Evolutionary conservation across 441 rosid species (phyloP), one percentile per base, ranked within the genome.

Genomic region (Brassica hybrid): DNA sequence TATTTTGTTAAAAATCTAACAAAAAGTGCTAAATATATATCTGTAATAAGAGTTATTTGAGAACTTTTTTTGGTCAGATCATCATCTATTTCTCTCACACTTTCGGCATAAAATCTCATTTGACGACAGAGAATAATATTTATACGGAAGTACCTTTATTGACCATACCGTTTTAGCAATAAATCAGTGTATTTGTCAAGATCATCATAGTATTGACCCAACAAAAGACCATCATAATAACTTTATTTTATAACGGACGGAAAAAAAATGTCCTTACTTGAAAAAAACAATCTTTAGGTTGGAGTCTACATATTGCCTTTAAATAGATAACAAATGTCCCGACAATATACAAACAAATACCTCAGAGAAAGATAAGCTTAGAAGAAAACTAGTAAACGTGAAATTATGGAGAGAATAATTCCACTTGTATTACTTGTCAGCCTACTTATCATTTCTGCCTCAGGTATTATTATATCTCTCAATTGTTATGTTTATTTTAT

Each of bases 391-490:
- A n/a, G 12, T 52, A 60, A 14, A 50, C 36, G 9, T 64, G 34
- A 70, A 56, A 57, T 8, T 65, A 72, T 45, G 81, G 61, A 66
- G 73, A 72, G 41, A 18, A 45, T 12, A 25, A 34, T 50, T 27
- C 48, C 54, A 18, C 32, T 66, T 66, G 64, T 48, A 21, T 19
- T 34, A 13, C n/a, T 59, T 48, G 32, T 23, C 21, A 58, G 19
- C 67, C 48, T 72, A 13, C 54, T 77, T 14, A 13, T 72, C 45
- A 32, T 77, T 0, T 60, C 34, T 65, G 9, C 56, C 11, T 72
- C 76, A 66, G 81, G 81, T 77, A 30, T 38, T 8, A 16, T 16
- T 48, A 7, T 27, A 30, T 34, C 59, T 64, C 19, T 64, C 21
- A 63, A 10, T 7, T 68, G 19, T 21, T 69, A 50, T 50, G 57